Evolutionary conservation across 176 grass and related monocot genomes (phyloP), one percentile per base, ranked within the genome.

Genomic region (Puccinellia tenuiflora): DNA sequence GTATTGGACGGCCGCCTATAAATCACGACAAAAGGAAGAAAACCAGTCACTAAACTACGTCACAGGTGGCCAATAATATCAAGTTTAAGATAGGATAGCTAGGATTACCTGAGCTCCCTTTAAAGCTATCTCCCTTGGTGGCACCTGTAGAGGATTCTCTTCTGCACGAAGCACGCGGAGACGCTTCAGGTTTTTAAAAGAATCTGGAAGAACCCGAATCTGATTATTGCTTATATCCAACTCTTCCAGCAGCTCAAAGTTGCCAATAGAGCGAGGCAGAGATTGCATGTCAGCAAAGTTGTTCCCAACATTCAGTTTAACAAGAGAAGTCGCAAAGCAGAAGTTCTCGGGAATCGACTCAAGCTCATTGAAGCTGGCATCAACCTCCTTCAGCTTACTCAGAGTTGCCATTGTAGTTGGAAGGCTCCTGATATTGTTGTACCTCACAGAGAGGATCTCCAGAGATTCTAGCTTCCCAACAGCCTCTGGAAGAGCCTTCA

Each of bases 221-320:
- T 99, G 97, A 35, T 99, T 99, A 81, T 96, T 99, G 86, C 93
- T 99, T 63, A 99, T 96, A 82, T 99, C 91, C 84, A 99, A 84
- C 87, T 94, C 97, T 84, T 99, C 97, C 42, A 99, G 80, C 88
- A 96, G 93, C 78, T 99, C 97, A 83, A 99, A 90, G 83, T 99
- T 99, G 60, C 97, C 97, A 76, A 99, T 96, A 28, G 91, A 89
- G 56, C 93, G 93, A 31, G 97, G 97, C 29, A 99, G 81, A 75
- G 56, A 91, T 88, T 83, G 84, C 77, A 99, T 39, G 89, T 99
- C 91, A 22, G 97, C 89, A 60, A 99, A 99, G 86, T 99, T 99
- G 84, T 96, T 96, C 35, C 89, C 91, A 20, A 96, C 80, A 53
- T 94, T 94, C 56, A 99, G 88, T 68, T 96, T 99, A 75, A 99